phyloP scores from a whole-genome alignment of 176 grass and related monocot genomes.

The Echinochloa phyllopogon region DNA sequence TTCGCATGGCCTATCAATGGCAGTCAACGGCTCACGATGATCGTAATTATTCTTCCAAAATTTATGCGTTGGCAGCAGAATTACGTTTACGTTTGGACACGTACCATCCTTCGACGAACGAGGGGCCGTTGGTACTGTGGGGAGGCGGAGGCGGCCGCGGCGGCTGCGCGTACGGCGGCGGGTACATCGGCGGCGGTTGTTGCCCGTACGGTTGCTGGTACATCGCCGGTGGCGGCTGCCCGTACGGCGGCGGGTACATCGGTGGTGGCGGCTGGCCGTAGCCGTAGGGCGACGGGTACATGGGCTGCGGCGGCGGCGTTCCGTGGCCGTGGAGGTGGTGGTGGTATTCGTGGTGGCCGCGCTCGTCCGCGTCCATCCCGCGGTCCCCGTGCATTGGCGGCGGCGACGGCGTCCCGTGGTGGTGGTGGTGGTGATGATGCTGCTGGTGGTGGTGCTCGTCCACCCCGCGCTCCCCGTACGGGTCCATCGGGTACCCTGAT shows the following conservation, averaged over 20 bases:
- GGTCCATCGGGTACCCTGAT: constrained; percentile 55
- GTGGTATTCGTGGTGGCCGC: constrained; percentile 18
- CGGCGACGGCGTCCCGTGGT: not conserved
- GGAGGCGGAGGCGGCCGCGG: constrained; percentile 57
- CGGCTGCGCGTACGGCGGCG: constrained; percentile 51
- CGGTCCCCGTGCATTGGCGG: not conserved
- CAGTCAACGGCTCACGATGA: not conserved
- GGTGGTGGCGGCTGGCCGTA: constrained; percentile 41
- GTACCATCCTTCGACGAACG: constrained; percentile 56
- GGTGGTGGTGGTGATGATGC: not conserved
- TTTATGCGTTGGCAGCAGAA: not conserved
- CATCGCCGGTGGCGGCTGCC: constrained; percentile 36
- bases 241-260: constrained; percentile 41
- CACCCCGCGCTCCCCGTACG: not conserved
- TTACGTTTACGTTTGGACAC: not conserved
- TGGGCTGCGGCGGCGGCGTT: not conserved
- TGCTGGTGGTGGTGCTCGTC: constrained; percentile 32
- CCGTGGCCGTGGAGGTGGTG: not conserved
- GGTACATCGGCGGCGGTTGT: constrained; percentile 43
- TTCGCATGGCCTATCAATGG: not conserved
- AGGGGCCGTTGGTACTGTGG: constrained; percentile 35
- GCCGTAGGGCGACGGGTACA: constrained; percentile 28
- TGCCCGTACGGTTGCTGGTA: constrained; percentile 39
- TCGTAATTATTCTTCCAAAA: not conserved
- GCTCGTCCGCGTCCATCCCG: not conserved